Evolutionary conservation across 495 filamentous ascomycete species (phyloP).

Genomic region (Talaromyces wortmannii): DNA sequence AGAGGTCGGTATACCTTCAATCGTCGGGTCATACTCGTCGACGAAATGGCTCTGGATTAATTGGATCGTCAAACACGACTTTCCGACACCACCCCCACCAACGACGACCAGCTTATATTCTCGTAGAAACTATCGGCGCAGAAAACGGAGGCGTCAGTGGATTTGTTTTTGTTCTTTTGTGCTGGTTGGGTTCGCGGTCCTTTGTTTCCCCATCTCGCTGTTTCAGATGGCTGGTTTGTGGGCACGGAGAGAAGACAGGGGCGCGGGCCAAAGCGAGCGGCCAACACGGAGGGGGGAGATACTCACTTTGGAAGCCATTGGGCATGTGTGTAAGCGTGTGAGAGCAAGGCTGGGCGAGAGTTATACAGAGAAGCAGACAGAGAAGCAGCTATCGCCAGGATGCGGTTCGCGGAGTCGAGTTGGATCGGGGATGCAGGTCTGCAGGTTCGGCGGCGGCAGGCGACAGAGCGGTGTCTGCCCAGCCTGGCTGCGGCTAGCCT

Average conservation of each 20-base stretch:
- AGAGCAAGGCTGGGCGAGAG: neutral
- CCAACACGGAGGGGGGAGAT: neutral
- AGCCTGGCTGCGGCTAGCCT: neutral
- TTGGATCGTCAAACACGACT: constrained; percentile 98
- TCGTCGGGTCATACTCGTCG: constrained; percentile 98
- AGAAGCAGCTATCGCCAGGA: constrained; percentile 3
- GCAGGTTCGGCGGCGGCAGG: neutral
- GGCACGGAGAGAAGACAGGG: neutral
- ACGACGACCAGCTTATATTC: constrained; percentile 99
- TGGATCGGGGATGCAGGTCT: neutral
- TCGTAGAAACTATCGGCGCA: constrained; percentile 71
- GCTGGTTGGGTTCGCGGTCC: too few species aligned
- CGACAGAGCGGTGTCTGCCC: neutral
- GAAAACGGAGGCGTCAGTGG: neutral
- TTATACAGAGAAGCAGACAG: neutral
- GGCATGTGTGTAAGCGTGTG: neutral
- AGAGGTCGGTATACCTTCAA: constrained; percentile 70
- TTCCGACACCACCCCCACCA: constrained; percentile 95
- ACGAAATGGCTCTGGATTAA: constrained; percentile 98
- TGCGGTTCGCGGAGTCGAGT: neutral
- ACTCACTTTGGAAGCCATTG: constrained; percentile 4
- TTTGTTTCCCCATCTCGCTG: too few species aligned
- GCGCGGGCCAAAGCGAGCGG: neutral
- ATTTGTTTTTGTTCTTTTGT: neutral
- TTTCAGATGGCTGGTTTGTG: too few species aligned